Base-by-base conservation (phyloP, 768 basidiomycete genomes). In the Rhodotorula graminis region DNA sequence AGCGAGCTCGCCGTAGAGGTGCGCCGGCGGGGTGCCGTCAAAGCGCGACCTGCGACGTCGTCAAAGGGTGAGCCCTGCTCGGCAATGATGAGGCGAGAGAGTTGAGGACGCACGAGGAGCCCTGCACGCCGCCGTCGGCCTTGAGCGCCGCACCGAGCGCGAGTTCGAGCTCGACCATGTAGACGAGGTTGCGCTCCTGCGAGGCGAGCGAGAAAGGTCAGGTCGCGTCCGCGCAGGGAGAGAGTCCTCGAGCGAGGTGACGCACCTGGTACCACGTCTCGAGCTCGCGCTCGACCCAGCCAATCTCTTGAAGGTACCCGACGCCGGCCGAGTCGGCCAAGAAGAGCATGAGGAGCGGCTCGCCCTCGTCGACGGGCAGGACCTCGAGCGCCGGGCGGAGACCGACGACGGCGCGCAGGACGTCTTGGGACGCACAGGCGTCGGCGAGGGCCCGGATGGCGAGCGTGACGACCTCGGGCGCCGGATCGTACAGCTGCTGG, bases 1-100 rank as follows among this genome's bases (percentile, higher is more conserved):
- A 59, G 93, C 89, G 86, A 98, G 91, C 81, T 97, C 95, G 31
- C 95, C 95, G 77, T 97, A 95, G 81, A 99, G 98, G 80, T 99
- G 94, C 3, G 90, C 88, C 5, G 95, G 96, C 21, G 93, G 91
- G 19, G 89, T 88, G 21, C 90, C 90, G 64, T 93, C 93, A 69
- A 90, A 91, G 29, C 86, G 85, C n/a, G 66, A 88, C 89, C 77
- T 15, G 31, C 18, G 14, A n/a, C 25, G 33, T 5, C 18, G 10
- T 33, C 29, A 1, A 50, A 3, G 31, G 9, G 50, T 66, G 44
- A 74, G 61, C 63, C 50, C 37, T 31, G 8, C 0, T 37, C 9
- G 0, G 9, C 33, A 4, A 10, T 0, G 31, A 8, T 19, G 42
- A 33, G 40, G n/a, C 58, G 25, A 62, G 25, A 25, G 40, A 23